Base-by-base conservation (phyloP, 495 filamentous ascomycete species). In the Coniosporium apollinis region DNA sequence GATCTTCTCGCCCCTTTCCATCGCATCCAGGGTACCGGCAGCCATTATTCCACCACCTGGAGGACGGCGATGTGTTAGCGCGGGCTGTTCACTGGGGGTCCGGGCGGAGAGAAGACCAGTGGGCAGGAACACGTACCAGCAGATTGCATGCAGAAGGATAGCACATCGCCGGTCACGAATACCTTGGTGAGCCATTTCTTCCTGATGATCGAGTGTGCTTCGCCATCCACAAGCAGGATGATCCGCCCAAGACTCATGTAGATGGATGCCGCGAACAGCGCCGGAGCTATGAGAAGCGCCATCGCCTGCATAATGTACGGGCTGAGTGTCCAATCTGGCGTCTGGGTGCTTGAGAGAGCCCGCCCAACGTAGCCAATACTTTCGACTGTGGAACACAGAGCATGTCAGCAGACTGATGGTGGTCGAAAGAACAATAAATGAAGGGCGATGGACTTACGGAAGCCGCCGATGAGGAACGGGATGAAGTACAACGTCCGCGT, bases 131-230 rank as follows among this genome's bases (percentile, higher is more conserved):
- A 32, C 30, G n/a, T 13, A 32, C 62, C 61, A 3, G 37, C 53
- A 6, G 50, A 39, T 33, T 68, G 61, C 6, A 59, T 39, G 17
- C 57, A 34, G 46, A 67, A 64, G 13, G 52, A 57, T n/a, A 61
- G 30, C 0, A 69, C 51, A 39, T 67, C 64, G 37, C 62, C 59
- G 7, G 32, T 13, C 5, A 70, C 63, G 42, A 67, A 67, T 20
- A 57, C 41, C 24, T 50, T 58, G 3, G 63, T 67, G 22, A 66
- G 37, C 42, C 60, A 55, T 16, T 41, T 52, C 16, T 34, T 32
- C 4, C 43, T 48, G 32, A 69, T 54, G 7, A 59, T 37, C 10
- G 51, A 43, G 37, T 53, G 56, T 2, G 36, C 3, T 16, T 69
- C 67, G 14, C 59, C 69, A 11, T 63, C 43, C 1, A 68, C 54